Evolutionary conservation across 2,329 filamentous ascomycete species (phyloP), one percentile per base, ranked within the genome.

Genomic region (Verruconis gallopava): DNA sequence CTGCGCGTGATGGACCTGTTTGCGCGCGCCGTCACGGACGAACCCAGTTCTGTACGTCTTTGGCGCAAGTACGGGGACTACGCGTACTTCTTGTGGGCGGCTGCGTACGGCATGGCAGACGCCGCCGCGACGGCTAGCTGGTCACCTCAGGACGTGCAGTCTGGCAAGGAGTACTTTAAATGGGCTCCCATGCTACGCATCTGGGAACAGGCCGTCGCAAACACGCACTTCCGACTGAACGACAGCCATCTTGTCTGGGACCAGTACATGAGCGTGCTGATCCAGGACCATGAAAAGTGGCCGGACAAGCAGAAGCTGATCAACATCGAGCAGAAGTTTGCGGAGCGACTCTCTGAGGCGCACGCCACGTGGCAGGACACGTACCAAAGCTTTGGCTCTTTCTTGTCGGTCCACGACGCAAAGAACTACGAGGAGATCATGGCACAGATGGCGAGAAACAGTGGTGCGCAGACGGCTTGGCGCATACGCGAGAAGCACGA

Each of bases 191-290:
- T 82, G 36, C 62, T 84, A 42, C 72, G 75, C 42, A 69, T 84
- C 1, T 84, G 84, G 72, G 74, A 79, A 55, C 71, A 82, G 52
- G 84, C 75, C 25, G 77, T 83, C 50, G 71, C 79, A 47, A 73
- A 76, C 33, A 82, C 83, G 41, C 75, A 79, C 54, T 84, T 79
- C 59, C 79, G 82, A 46, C 65, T 91, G 44, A 74, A 74, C 54
- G 81, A 86, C 56, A 89, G 84, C 54, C 79, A 86, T 55, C 61
- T 77, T 44, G 70, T 91, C 9, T 93, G 84, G 84, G 75, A 88
- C 54, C 76, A 79, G 48, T 89, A 82, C 71, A 69, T 85, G 34
- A 75, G 78, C 42, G 71, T 85, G 37, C 71, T 86, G 55, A 68
- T 81, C 56, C 74, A 82, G 49, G 73, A 82, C 49, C 69, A 88